These are phyloP conservation scores for Sugiyamaella sp. DNA, from an alignment of 1,139 yeast genomes.

Conservation along the genomic window DNA sequence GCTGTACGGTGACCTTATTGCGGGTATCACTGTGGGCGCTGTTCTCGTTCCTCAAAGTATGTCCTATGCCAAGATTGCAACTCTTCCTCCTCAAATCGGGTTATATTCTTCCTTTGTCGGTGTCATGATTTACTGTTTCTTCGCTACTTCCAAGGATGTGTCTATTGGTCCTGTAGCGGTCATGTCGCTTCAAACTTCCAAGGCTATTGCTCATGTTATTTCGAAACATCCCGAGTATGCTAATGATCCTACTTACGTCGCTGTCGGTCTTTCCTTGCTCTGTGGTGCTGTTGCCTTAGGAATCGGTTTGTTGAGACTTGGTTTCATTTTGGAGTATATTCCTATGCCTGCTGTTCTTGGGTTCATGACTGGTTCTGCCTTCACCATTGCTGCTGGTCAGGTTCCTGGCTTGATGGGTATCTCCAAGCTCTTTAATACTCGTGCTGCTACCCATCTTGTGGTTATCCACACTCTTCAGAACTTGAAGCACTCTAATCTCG, in stretches of 20 bases:
- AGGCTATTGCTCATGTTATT: conserved; percentile 69
- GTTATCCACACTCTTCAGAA: conserved; percentile 73
- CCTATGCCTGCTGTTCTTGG: conserved; percentile 94
- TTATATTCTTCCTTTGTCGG: conserved; percentile 92
- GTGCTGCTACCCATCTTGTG: conserved; percentile 68
- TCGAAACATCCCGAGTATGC: conserved; percentile 49
- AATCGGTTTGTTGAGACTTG: conserved; percentile 79
- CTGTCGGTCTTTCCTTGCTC: conserved; percentile 74
- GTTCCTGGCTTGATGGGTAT: conserved; percentile 87
- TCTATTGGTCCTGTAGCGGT: conserved; percentile 98
- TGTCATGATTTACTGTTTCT: conserved; percentile 82
- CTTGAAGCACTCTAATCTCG: conserved; percentile 64
- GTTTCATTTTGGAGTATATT: conserved; percentile 85
- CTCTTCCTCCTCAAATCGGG: conserved; percentile 80
- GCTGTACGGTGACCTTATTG: conserved; percentile 81
- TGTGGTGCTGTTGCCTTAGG: conserved; percentile 87
- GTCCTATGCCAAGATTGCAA: conserved; percentile 92
- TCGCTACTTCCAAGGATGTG: conserved; percentile 95
- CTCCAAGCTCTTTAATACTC: conserved; percentile 63
- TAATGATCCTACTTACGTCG: conserved; percentile 55
- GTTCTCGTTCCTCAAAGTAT: conserved; percentile 94
- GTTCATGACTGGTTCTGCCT: conserved; percentile 93
- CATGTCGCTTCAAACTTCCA: conserved; percentile 85
- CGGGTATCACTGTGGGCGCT: conserved; percentile 91
- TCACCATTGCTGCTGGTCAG: conserved; percentile 79